These are phyloP conservation scores for Auricularia cornea DNA, from an alignment of 768 basidiomycete genomes.

Conservation along the genomic window DNA sequence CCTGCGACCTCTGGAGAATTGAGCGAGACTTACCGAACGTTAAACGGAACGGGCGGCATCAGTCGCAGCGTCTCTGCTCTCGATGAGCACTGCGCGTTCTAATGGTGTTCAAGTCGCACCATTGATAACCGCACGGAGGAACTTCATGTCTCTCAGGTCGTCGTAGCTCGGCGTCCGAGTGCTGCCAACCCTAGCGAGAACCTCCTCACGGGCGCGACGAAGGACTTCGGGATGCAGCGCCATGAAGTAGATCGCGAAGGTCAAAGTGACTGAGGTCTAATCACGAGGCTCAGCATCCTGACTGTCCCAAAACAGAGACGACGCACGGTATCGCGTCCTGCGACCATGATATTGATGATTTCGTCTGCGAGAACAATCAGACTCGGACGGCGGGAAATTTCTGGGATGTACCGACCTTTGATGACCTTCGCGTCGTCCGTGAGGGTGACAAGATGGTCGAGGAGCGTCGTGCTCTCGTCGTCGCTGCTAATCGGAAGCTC, in stretches of 20 bases:
- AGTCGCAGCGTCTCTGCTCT: background rate
- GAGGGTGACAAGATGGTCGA: conserved; percentile 32
- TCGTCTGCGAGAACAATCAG: conserved; percentile 19
- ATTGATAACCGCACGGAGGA: too few relatives aligned
- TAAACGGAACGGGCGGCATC: background rate
- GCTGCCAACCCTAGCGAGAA: too few relatives aligned
- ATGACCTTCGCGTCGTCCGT: conserved; percentile 23
- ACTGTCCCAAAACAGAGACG: too few relatives aligned
- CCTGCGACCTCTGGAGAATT: background rate
- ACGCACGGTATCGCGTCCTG: conserved; percentile 10
- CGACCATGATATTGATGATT: conserved; percentile 20
- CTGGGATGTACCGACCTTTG: conserved; percentile 14
- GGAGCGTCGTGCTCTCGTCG: conserved; percentile 26
- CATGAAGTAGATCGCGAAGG: too few relatives aligned
- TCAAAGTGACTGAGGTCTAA: too few relatives aligned
- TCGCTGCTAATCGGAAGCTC: conserved; percentile 16
- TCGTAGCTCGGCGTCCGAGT: too few relatives aligned
- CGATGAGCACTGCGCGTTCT: too few relatives aligned
- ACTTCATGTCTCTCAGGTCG: too few relatives aligned
- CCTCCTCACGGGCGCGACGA: too few relatives aligned
- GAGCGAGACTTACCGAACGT: background rate
- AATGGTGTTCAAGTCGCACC: too few relatives aligned
- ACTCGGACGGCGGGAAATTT: background rate
- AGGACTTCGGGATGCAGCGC: too few relatives aligned
- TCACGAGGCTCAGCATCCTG: too few relatives aligned